Evolutionary conservation across 805 yeast species (phyloP), one percentile per base, ranked within the genome.

Genomic region (Sugiyamaella floridensis): DNA sequence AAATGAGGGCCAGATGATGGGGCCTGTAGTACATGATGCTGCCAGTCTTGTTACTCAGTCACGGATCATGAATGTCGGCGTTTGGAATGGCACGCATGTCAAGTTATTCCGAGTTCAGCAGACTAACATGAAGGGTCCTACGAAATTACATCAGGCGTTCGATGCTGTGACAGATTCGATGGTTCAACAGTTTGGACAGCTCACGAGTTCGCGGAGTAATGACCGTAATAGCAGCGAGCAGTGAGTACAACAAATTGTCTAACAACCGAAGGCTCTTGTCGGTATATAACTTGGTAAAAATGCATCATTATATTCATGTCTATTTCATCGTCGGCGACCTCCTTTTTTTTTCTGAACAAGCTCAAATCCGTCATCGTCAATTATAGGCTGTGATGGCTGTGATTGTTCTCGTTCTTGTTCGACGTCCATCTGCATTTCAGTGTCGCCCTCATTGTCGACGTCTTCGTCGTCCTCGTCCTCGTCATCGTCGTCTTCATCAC

Each of bases 331-430:
- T 51, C 51, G 43, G 40, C 59, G 45, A 16, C 48, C 50, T 19
- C 52, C 49, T 49, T 80, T 82, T 32, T 32, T 22, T 63, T 79
- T 83, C 62, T 83, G 89, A 2, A 92, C 97, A 61, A 89, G 69
- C 61, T 89, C 93, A 64, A 92, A 92, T 0, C 98, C 99, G 65
- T 92, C 98, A 34, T 92, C 98, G 65, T 92, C 98, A 8, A 92
- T 76, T 9, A 85, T 65, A 1, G 96, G 95, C 10, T 76, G 86
- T 34, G 48, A 47, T 7, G 48, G 53, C 15, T 41, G 45, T 11
- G 37, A 32, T 4, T 10, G n/a, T 14, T 32, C 37, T 32, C 6
- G 26, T 11, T 46, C 37, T 32, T 22, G 26, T 11, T 46, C 51
- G 11, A 46, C 44, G 18, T 45, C 58, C 48, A 34, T 34, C 37